Percentiles rank a stretch among this genome's conserved stretches.
phyloP scores from a whole-genome alignment of 2,329 filamentous ascomycete species.

The Zalaria sp. region DNA sequence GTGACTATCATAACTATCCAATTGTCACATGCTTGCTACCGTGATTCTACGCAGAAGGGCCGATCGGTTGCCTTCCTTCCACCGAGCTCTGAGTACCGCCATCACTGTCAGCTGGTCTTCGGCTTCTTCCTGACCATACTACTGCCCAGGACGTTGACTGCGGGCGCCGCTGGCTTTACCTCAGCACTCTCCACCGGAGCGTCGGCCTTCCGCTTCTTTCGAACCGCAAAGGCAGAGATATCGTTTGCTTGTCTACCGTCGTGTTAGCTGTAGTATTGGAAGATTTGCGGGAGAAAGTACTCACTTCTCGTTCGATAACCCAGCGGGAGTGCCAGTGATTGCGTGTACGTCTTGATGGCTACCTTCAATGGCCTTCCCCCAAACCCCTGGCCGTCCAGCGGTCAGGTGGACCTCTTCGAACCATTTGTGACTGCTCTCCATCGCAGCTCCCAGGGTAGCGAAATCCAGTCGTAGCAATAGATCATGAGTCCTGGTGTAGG shows the following conservation, averaged over 20 bases:
- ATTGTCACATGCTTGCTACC: too few species aligned
- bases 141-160: conserved; percentile 35
- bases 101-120: conserved; percentile 20
- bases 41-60: too few species aligned
- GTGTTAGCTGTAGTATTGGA: neutral
- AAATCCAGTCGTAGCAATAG: conserved; percentile 64
- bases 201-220: conserved; percentile 36
- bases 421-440: conserved; percentile 55
- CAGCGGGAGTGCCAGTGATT: neutral
- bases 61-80: too few species aligned
- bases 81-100: too few species aligned
- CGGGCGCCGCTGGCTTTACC: conserved; percentile 3
- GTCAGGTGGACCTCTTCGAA: conserved; percentile 43
- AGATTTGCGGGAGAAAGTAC: neutral
- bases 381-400: conserved; percentile 5
- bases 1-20: too few species aligned
- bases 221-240: conserved; percentile 21
- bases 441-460: conserved; percentile 46
- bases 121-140: conserved; percentile 44
- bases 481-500: conserved; percentile 55
- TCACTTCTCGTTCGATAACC: neutral
- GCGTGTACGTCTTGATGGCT: neutral
- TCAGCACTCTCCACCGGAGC: neutral
- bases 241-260: conserved; percentile 12
- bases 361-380: conserved; percentile 7